Percentiles rank a stretch among this genome's conserved stretches.
phyloP scores from a whole-genome alignment of 225 moss, liverwort and hornwort genomes.

The Lunularia cruciata region DNA sequence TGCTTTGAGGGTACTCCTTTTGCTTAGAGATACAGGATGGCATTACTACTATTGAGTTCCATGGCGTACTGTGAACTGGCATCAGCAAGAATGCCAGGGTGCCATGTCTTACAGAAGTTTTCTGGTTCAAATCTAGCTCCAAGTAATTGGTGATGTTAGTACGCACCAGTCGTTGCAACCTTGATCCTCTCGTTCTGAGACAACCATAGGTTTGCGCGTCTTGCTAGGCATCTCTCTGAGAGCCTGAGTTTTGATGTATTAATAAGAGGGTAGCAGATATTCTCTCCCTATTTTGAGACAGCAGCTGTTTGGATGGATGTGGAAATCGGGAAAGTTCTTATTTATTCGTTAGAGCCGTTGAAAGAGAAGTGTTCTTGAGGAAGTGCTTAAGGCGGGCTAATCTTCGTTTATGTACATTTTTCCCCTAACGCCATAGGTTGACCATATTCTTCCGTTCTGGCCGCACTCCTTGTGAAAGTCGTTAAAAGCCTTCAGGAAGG shows the following conservation, averaged over 20 bases:
- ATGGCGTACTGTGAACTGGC: constrained; percentile 12
- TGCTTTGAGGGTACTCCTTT: constrained; percentile 46
- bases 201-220: constrained; percentile 10
- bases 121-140: constrained; percentile 16
- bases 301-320: constrained; percentile 14
- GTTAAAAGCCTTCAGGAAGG: no score
- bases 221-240: constrained; percentile 30
- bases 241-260: constrained; percentile 36
- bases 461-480: not conserved
- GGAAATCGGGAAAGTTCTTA: not conserved
- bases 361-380: constrained; percentile 9
- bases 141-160: not conserved
- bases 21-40: not conserved
- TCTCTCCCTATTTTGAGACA: constrained; percentile 20
- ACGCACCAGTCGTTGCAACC: constrained; percentile 4
- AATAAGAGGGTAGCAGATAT: constrained; percentile 32
- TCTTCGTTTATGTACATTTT: constrained; percentile 14
- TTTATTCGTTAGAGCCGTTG: constrained; percentile 6
- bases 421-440: constrained; percentile 10
- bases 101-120: constrained; percentile 16
- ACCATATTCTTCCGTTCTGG: constrained; percentile 1
- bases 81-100: constrained; percentile 15
- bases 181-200: not conserved
- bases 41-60: constrained; percentile 4
- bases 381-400: constrained; percentile 3